Percentiles rank a stretch among this genome's conserved stretches.
Evolutionary conservation across 2,329 filamentous ascomycete genomes (phyloP).

Genomic region (Xylaria polymorpha): DNA sequence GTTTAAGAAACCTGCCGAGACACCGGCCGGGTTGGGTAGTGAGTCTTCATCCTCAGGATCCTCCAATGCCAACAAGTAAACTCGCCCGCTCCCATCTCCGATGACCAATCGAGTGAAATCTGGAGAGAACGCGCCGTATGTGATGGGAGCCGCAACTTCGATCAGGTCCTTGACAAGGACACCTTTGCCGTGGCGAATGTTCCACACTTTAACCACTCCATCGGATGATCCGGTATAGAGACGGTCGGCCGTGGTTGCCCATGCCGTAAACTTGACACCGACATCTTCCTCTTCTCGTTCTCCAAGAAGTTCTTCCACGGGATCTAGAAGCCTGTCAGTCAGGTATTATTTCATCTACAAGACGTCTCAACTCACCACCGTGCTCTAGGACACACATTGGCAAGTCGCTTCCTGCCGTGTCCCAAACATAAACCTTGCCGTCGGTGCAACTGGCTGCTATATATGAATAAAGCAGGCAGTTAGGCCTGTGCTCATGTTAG

Average conservation of each 20-base stretch:
- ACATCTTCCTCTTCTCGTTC: slow-evolving; percentile 67
- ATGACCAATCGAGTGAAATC: slow-evolving; percentile 66
- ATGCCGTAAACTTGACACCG: slow-evolving; percentile 72
- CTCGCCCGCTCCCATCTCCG: slow-evolving; percentile 70
- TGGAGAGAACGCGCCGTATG: slow-evolving; percentile 68
- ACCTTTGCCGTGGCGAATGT: slow-evolving; percentile 61
- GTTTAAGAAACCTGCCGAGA: slow-evolving; percentile 48
- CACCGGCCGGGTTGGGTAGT: slow-evolving; percentile 42
- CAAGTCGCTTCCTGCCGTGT: slow-evolving; percentile 65
- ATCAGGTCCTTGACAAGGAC: slow-evolving; percentile 64
- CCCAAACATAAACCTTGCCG: slow-evolving; percentile 72
- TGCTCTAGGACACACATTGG: slow-evolving; percentile 68
- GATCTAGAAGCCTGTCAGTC: slow-evolving; percentile 40
- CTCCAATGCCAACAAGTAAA: slow-evolving; percentile 66
- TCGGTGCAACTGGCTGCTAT: slow-evolving; percentile 72
- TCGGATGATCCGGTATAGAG: slow-evolving; percentile 74
- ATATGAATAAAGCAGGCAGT: slow-evolving; percentile 62
- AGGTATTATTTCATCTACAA: slow-evolving; percentile 35
- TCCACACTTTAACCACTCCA: slow-evolving; percentile 72
- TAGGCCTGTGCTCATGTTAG: slow-evolving; percentile 56
- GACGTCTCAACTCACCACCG: slow-evolving; percentile 57
- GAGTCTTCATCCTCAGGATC: slow-evolving; percentile 54
- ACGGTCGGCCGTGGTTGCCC: slow-evolving; percentile 67
- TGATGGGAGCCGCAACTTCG: slow-evolving; percentile 66
- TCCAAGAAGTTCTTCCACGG: slow-evolving; percentile 53